Evolutionary conservation across 139 green algal species (phyloP).

Genomic region (Pleodorina starrii): DNA sequence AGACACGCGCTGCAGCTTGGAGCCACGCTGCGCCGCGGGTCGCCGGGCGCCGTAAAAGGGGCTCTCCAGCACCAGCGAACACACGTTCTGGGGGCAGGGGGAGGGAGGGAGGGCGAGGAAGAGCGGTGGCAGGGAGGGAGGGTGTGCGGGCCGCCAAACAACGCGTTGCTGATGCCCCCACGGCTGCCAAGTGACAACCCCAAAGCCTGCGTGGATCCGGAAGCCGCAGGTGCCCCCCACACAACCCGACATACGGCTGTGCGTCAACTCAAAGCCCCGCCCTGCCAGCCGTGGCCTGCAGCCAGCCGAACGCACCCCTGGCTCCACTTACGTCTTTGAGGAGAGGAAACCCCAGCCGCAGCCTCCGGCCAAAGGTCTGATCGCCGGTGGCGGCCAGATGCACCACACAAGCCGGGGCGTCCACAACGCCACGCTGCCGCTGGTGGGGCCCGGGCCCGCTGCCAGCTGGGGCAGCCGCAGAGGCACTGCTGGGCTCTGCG

Average conservation of each 20-base stretch:
- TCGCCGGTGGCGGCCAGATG: conserved; percentile 91
- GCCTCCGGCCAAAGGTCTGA: conserved; percentile 76
- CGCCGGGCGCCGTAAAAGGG: conserved; percentile 86
- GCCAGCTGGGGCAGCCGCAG: too few species aligned
- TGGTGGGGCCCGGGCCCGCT: too few species aligned
- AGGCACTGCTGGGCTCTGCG: too few species aligned
- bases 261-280: too few species aligned
- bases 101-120: background rate
- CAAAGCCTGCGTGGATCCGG: too few species aligned
- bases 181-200: too few species aligned
- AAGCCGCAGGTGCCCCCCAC: background rate
- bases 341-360: conserved; percentile 74
- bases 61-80: conserved; percentile 82
- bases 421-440: too few species aligned
- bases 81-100: conserved; percentile 70
- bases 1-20: conserved; percentile 83
- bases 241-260: too few species aligned
- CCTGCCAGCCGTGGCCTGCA: too few species aligned
- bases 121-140: background rate
- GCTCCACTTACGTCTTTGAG: conserved; percentile 77
- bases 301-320: too few species aligned
- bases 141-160: too few species aligned
- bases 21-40: conserved; percentile 79
- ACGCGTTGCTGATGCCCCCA: too few species aligned
- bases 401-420: conserved; percentile 70